Conservation (phyloP, 2,329 filamentous ascomycete species). For the Colletotrichum horii region DNA sequence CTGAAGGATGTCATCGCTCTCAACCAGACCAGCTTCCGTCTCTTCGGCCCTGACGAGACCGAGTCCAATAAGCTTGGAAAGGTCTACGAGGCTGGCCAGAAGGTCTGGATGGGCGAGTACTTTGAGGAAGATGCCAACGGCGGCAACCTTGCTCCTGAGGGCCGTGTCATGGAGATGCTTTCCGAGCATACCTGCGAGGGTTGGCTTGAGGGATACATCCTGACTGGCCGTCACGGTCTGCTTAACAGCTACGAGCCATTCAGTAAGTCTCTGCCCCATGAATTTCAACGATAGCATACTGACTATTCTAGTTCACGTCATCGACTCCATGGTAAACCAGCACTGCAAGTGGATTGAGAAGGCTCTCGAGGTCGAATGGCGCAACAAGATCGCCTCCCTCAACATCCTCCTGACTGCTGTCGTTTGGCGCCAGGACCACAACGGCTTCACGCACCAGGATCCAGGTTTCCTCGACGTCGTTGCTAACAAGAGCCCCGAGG, state of each 20-base stretch:
- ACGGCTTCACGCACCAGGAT: conserved; percentile 83
- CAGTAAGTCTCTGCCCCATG: conserved; percentile 32
- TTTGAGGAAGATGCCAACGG: conserved; percentile 78
- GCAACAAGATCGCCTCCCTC: conserved; percentile 73
- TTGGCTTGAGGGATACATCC: conserved; percentile 80
- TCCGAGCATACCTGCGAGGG: conserved; percentile 81
- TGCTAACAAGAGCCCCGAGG: conserved; percentile 79
- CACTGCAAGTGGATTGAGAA: conserved; percentile 89
- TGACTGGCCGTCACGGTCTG: conserved; percentile 76
- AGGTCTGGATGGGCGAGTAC: conserved; percentile 81
- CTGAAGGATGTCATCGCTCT: conserved; percentile 69
- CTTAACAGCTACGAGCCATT: conserved; percentile 86
- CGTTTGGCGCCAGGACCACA: conserved; percentile 84
- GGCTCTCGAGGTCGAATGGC: conserved; percentile 80
- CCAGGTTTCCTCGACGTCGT: conserved; percentile 82
- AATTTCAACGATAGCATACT: background rate
- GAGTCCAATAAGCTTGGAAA: conserved; percentile 79
- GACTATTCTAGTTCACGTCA: conserved; percentile 64
- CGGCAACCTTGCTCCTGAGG: conserved; percentile 71
- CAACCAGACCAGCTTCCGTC: conserved; percentile 73
- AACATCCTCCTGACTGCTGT: conserved; percentile 82
- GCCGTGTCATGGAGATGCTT: conserved; percentile 85
- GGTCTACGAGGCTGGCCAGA: conserved; percentile 77
- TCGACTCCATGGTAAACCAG: conserved; percentile 82
- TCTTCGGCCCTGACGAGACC: conserved; percentile 82